Percentiles rank a stretch among this genome's conserved stretches.
Conservation (phyloP, 1,284 basidiomycete species). For the Termitomyces sp. region DNA sequence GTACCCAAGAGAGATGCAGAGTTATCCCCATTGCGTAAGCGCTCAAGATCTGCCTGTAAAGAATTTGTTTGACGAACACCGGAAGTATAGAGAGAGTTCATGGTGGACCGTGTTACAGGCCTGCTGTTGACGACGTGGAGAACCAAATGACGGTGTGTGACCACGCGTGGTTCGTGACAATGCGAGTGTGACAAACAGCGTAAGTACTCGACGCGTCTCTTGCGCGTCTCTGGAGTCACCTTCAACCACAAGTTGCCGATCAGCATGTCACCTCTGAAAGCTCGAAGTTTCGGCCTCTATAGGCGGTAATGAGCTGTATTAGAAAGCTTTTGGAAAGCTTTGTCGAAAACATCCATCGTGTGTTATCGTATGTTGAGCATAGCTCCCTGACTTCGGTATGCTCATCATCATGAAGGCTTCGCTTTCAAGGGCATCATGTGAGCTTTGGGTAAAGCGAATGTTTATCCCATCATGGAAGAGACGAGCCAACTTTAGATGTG, state of each 20-base stretch:
- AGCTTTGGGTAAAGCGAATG: too few species aligned
- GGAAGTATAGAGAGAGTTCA: constrained; percentile 94
- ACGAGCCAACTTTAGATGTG: background rate
- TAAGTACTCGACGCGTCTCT: background rate
- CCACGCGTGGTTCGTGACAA: constrained; percentile 6
- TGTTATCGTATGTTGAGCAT: too few species aligned
- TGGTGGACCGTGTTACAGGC: constrained; percentile 27
- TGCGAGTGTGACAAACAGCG: background rate
- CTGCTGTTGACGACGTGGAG: constrained; percentile 8
- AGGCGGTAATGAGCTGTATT: background rate
- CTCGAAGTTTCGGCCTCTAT: background rate
- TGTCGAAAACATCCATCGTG: background rate
- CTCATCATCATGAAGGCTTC: background rate
- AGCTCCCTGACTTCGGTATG: too few species aligned
- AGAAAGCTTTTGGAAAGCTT: too few species aligned
- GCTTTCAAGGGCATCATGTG: too few species aligned
- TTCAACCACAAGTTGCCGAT: too few species aligned
- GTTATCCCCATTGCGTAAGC: constrained; percentile 72
- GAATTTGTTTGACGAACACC: constrained; percentile 89
- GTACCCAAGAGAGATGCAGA: constrained; percentile 81
- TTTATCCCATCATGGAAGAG: background rate
- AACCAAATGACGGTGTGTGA: background rate
- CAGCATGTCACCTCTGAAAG: too few species aligned
- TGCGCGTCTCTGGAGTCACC: too few species aligned
- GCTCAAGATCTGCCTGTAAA: constrained; percentile 81